These are phyloP conservation scores for Hyphopichia buzzinii DNA, from an alignment of 1,139 yeast genomes.

Conservation along the genomic window DNA sequence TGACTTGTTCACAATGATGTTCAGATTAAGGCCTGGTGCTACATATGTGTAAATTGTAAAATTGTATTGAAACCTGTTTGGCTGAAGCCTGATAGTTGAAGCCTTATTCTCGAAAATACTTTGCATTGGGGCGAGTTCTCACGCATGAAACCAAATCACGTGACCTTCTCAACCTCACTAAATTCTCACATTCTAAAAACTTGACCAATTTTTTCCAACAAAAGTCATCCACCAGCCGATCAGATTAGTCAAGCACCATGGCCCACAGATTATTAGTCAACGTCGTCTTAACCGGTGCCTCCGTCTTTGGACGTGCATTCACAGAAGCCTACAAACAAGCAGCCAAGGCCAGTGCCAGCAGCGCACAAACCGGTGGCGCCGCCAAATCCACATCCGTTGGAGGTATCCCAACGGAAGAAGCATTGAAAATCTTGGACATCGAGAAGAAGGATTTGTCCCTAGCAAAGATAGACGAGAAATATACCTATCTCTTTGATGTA, in stretches of 20 bases:
- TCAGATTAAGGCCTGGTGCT: constrained; percentile 50
- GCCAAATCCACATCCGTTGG: constrained; percentile 52
- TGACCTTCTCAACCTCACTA: neutral
- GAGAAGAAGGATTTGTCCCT: constrained; percentile 55
- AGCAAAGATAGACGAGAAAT: constrained; percentile 71
- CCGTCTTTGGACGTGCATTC: constrained; percentile 93
- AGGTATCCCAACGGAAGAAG: constrained; percentile 84
- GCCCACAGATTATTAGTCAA: constrained; percentile 90
- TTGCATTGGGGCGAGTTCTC: too few species aligned
- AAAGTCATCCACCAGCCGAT: too few species aligned
- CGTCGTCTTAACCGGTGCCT: constrained; percentile 90
- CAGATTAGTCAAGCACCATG: too few species aligned
- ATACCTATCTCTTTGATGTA: constrained; percentile 79
- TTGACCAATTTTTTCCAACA: too few species aligned
- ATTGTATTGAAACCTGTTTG: too few species aligned
- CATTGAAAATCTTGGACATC: constrained; percentile 84
- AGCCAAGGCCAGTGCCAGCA: constrained; percentile 73
- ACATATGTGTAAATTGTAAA: constrained; percentile 23
- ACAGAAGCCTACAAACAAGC: constrained; percentile 98
- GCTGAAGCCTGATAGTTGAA: too few species aligned
- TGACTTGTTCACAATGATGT: constrained; percentile 16
- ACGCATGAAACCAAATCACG: too few species aligned
- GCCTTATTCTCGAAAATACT: too few species aligned
- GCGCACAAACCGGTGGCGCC: constrained; percentile 53
- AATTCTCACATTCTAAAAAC: too few species aligned